Evolutionary conservation across 495 filamentous ascomycete genomes (phyloP), one percentile per base, ranked within the genome.

Genomic region (Cudoniella acicularis): DNA sequence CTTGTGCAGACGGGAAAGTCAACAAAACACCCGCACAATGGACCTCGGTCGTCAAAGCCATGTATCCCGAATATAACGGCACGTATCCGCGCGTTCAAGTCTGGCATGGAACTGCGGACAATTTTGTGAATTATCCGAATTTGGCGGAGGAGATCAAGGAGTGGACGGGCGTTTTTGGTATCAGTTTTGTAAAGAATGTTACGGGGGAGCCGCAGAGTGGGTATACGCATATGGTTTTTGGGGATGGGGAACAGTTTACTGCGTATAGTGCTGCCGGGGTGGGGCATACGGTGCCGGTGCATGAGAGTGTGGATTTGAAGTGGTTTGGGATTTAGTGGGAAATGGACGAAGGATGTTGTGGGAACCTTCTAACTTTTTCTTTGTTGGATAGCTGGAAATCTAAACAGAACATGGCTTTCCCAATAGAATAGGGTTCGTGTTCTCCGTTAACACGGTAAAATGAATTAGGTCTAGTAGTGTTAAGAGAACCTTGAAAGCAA

Each of bases 281-380:
- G 1, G 79, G 79, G 1, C 79, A 83, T 63, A 74, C 67, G 2
- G 77, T 79, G 22, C 74, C 73, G 16, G 62, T 76, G 9, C 62
- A 74, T 45, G 66, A 66, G 36, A 55, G 69, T 25, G 58, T 59
- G 22, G 76, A 76, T 59, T 48, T 80, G 61, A 59, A 67, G 42
- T 80, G 74, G 75, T 80, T 79, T 65, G 74, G 67, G 10, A 51
- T 50, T 42, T 46, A 9, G 36, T 9, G 16, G 36, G 9, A 41
- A 16, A 41, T 41, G 9, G 8, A 41, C 36, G 9, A 9, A 16
- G 8, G 16, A 41, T 8, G 16, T 41, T 16, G 36, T 16, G 36
- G 8, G 9, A 16, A 8, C 36, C 36, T 41, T 16, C 8, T 9
- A 41, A 41, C 9, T 8, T 9, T 9, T 41, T 8, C 8, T 16